Conservation (phyloP, 2,329 filamentous ascomycete genomes). For the Colletotrichum sp. region DNA sequence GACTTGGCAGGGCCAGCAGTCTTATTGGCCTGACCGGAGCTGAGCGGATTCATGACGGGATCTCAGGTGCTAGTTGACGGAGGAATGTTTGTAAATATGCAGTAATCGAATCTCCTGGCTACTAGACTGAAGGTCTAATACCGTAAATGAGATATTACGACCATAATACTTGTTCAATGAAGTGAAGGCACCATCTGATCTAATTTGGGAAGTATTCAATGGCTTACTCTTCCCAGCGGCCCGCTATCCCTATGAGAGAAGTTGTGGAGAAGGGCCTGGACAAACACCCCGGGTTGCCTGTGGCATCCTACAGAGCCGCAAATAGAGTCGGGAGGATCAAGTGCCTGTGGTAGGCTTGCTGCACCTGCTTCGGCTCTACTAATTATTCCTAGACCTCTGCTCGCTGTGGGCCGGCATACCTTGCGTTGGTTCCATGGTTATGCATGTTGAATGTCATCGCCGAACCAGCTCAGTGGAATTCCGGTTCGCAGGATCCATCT, state of each 20-base stretch:
- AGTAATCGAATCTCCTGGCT: constrained; percentile 43
- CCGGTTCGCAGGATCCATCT: neutral
- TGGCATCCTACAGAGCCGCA: neutral
- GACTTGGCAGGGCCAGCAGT: constrained; percentile 76
- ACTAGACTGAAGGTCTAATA: neutral
- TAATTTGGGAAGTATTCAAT: neutral
- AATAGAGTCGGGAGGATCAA: neutral
- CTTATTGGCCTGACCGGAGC: constrained; percentile 69
- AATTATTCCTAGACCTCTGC: neutral
- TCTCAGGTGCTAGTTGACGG: constrained; percentile 76
- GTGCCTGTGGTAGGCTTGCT: neutral
- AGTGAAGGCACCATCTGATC: neutral
- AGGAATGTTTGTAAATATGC: constrained; percentile 75
- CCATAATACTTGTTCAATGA: neutral
- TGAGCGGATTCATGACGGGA: constrained; percentile 72
- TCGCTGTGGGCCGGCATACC: neutral
- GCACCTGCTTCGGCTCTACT: neutral
- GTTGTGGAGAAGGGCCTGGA: neutral
- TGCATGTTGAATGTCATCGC: neutral
- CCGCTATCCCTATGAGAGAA: neutral
- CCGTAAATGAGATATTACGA: neutral
- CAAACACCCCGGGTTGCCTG: neutral
- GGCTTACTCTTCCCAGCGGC: neutral
- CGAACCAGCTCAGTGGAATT: neutral
- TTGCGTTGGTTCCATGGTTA: neutral